These are phyloP conservation scores for Dioszegia hungarica DNA, from an alignment of 768 basidiomycete species.

Conservation along the genomic window DNA sequence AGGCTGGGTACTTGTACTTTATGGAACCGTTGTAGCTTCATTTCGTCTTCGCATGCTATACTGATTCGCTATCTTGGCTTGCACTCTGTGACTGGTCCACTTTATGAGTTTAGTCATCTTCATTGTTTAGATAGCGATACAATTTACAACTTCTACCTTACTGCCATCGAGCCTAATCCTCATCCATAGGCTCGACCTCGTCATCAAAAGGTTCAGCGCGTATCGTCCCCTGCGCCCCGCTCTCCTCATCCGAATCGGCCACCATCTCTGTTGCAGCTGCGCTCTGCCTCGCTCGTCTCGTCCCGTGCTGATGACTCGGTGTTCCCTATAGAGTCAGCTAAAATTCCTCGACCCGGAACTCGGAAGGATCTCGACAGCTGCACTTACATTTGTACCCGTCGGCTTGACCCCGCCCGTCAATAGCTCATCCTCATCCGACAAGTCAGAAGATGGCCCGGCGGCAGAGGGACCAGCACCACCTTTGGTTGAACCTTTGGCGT, in stretches of 20 bases:
- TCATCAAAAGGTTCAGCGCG: too few species aligned
- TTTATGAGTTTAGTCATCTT: too few species aligned
- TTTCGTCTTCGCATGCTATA: too few species aligned
- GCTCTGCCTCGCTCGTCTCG: neutral
- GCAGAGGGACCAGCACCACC: too few species aligned
- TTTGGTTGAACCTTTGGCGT: slow-evolving; percentile 20
- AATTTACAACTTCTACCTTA: neutral
- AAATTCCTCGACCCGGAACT: too few species aligned
- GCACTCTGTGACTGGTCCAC: too few species aligned
- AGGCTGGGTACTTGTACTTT: too few species aligned
- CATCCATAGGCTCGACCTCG: slow-evolving; percentile 3
- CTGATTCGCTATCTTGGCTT: too few species aligned
- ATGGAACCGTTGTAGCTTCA: too few species aligned
- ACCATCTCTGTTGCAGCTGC: neutral
- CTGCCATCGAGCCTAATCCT: slow-evolving; percentile 1
- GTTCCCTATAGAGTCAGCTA: neutral
- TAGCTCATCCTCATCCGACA: neutral
- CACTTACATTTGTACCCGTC: too few species aligned
- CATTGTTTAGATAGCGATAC: neutral
- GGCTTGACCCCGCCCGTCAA: too few species aligned
- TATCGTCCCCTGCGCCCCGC: neutral
- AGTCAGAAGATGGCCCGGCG: neutral
- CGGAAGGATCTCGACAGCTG: too few species aligned
- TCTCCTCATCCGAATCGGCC: neutral
- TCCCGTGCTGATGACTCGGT: neutral